phyloP scores from a whole-genome alignment of 108 stramenopile species.

The Heterococcus sp. region DNA sequence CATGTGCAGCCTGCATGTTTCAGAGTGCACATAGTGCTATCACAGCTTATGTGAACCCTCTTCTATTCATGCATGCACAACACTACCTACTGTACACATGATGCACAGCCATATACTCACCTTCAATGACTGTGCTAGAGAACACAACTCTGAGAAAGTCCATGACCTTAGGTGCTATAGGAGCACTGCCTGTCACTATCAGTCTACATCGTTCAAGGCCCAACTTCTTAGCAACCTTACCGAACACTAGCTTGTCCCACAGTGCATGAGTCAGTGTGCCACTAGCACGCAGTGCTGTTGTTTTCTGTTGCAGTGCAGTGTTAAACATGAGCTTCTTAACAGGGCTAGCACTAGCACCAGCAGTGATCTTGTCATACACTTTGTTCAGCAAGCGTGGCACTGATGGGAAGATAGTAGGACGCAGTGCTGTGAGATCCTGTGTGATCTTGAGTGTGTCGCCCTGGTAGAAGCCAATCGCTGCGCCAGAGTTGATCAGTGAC shows the following conservation, averaged over 20 bases:
- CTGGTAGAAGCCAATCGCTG: slow-evolving; percentile 15
- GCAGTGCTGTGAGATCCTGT: slow-evolving; percentile 51
- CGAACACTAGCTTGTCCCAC: slow-evolving; percentile 85
- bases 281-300: slow-evolving; percentile 47
- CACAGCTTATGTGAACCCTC: too few species aligned
- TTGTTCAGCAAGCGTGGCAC: slow-evolving; percentile 82
- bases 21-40: too few species aligned
- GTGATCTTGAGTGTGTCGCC: not conserved
- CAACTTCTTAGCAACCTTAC: slow-evolving; percentile 64
- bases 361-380: slow-evolving; percentile 62
- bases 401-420: slow-evolving; percentile 79
- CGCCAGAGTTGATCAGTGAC: not conserved
- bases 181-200: slow-evolving; percentile 77
- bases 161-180: slow-evolving; percentile 19
- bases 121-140: not conserved
- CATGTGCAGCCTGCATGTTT: too few species aligned
- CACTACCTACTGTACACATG: too few species aligned
- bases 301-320: slow-evolving; percentile 73
- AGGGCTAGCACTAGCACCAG: slow-evolving; percentile 74
- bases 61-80: too few species aligned
- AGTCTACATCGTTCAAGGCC: slow-evolving; percentile 77
- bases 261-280: slow-evolving; percentile 43
- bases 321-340: slow-evolving; percentile 78
- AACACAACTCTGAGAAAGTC: not conserved
- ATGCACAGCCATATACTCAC: too few species aligned